Percentiles rank a stretch among this genome's conserved stretches.
Conservation (phyloP, 768 basidiomycete genomes). For the Mycena maculata region DNA sequence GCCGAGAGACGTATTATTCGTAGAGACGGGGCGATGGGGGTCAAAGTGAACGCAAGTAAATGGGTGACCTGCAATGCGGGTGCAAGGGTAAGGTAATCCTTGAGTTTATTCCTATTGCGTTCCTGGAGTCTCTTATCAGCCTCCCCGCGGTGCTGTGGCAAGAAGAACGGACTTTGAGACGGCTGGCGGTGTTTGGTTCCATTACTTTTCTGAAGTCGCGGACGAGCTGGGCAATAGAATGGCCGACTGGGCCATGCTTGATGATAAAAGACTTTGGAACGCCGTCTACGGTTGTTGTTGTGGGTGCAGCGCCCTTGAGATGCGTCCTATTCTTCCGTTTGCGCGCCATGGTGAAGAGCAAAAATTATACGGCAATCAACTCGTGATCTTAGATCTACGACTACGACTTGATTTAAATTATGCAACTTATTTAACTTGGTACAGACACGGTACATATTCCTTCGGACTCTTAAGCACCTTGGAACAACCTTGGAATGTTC, state of each 20-base stretch:
- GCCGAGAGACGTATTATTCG: slow-evolving; percentile 88
- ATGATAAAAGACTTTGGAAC: slow-evolving; percentile 95
- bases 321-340: slow-evolving; percentile 86
- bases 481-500: too few relatives aligned
- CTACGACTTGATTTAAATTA: too few relatives aligned
- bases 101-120: slow-evolving; percentile 87
- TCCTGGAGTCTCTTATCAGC: slow-evolving; percentile 66
- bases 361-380: neutral
- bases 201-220: slow-evolving; percentile 94
- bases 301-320: slow-evolving; percentile 66
- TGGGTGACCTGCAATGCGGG: slow-evolving; percentile 93
- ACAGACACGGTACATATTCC: too few relatives aligned
- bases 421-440: too few relatives aligned
- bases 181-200: slow-evolving; percentile 97
- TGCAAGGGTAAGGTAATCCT: slow-evolving; percentile 93
- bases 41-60: slow-evolving; percentile 91
- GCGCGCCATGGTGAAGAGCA: slow-evolving; percentile 65
- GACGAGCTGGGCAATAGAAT: slow-evolving; percentile 88
- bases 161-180: slow-evolving; percentile 74
- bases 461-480: too few relatives aligned
- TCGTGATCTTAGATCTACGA: neutral
- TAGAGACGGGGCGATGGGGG: slow-evolving; percentile 85
- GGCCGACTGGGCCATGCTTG: slow-evolving; percentile 94
- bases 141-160: neutral
- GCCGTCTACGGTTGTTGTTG: slow-evolving; percentile 43